Evolutionary conservation across 148 eudicot genomes (phyloP).

Genomic region (Bassia scoparia): DNA sequence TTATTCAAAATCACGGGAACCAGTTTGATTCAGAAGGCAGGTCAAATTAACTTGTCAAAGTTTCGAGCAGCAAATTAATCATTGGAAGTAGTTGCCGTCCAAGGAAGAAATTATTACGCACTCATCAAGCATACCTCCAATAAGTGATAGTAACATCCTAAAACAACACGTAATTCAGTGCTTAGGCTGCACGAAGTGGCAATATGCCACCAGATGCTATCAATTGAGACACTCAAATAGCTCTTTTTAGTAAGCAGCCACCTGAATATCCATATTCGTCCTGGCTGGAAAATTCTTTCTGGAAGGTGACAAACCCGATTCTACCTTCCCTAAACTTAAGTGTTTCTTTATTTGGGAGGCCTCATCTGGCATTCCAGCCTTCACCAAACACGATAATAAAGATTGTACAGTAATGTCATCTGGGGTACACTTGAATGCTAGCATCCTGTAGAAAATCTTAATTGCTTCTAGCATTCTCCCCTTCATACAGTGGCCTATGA

Average conservation of each 20-base stretch:
- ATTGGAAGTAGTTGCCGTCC: background rate
- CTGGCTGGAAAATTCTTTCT: conserved; percentile 27
- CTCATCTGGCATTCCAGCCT: conserved; percentile 88
- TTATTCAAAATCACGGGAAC: background rate
- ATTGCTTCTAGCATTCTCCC: conserved; percentile 85
- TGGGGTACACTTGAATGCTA: conserved; percentile 61
- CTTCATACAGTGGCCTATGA: conserved; percentile 91
- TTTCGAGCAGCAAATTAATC: conserved; percentile 7
- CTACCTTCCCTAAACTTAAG: conserved; percentile 32
- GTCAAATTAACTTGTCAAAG: background rate
- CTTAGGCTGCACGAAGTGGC: conserved; percentile 1
- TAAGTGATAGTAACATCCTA: background rate
- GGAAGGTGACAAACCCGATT: conserved; percentile 34
- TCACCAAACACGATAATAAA: conserved; percentile 58
- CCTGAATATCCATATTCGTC: conserved; percentile 43
- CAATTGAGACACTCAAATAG: conserved; percentile 15
- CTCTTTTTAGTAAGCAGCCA: conserved; percentile 43
- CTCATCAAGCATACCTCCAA: background rate
- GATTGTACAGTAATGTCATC: conserved; percentile 64
- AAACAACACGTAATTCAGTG: background rate
- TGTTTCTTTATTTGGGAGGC: conserved; percentile 56
- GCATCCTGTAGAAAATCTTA: conserved; percentile 62
- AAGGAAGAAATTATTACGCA: background rate
- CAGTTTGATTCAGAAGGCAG: conserved; percentile 1
- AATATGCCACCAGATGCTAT: conserved; percentile 4